phyloP scores from a whole-genome alignment of 208 protist species.

The Novymonas esmeraldas region DNA sequence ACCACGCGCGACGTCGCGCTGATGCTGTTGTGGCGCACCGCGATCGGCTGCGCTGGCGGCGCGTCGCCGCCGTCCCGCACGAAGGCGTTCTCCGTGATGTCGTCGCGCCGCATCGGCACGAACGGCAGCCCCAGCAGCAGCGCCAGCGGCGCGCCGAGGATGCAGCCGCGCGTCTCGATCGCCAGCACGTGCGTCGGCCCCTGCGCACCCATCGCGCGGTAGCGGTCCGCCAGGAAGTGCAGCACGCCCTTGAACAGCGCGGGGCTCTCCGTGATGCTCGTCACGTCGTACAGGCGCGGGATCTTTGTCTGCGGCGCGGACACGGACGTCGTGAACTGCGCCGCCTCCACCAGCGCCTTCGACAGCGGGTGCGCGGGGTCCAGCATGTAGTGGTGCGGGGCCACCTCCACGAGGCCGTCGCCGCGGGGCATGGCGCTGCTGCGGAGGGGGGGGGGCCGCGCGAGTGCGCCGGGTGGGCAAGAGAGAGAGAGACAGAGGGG shows the following conservation, averaged over 20 bases:
- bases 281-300: slow-evolving; percentile 81
- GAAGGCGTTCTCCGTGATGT: slow-evolving; percentile 36
- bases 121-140: slow-evolving; percentile 78
- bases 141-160: slow-evolving; percentile 81
- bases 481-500: background rate
- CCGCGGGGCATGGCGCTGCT: background rate
- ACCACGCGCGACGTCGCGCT: slow-evolving; percentile 60
- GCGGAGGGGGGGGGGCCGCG: too few species aligned
- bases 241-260: slow-evolving; percentile 65
- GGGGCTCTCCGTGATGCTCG: slow-evolving; percentile 79
- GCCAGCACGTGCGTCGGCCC: slow-evolving; percentile 78
- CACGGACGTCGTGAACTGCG: slow-evolving; percentile 20
- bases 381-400: slow-evolving; percentile 50
- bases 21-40: slow-evolving; percentile 70
- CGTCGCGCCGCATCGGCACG: slow-evolving; percentile 60
- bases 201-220: slow-evolving; percentile 51
- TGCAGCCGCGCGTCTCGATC: slow-evolving; percentile 79
- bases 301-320: slow-evolving; percentile 1
- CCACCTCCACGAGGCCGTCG: slow-evolving; percentile 20
- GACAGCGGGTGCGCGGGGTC: slow-evolving; percentile 37
- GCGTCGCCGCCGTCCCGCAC: slow-evolving; percentile 44
- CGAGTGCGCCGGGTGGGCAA: too few species aligned
- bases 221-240: slow-evolving; percentile 65
- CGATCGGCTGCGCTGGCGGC: slow-evolving; percentile 30
- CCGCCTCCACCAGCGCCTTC: slow-evolving; percentile 21